These are phyloP conservation scores for Anaeromyces robustus DNA, from an alignment of 192 early-diverging fungal species.

Conservation along the genomic window DNA sequence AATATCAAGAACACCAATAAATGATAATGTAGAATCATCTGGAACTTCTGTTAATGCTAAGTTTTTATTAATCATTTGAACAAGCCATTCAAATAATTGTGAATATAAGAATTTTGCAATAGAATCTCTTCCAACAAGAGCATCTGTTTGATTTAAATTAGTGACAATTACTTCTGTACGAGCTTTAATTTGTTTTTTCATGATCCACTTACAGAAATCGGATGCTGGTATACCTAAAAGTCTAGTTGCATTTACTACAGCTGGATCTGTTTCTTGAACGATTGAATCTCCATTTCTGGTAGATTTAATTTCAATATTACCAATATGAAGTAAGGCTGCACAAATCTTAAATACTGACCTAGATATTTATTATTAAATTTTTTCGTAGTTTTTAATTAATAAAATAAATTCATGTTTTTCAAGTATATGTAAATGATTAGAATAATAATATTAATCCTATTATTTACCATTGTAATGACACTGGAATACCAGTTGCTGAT, in stretches of 20 bases:
- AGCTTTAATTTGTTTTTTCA: constrained; percentile 84
- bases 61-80: constrained; percentile 72
- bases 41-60: constrained; percentile 18
- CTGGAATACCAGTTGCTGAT: constrained; percentile 70
- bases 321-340: constrained; percentile 85
- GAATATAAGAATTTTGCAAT: constrained; percentile 96
- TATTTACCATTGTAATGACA: constrained; percentile 52
- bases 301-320: constrained; percentile 68
- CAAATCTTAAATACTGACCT: constrained; percentile 66
- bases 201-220: constrained; percentile 88
- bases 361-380: too few species aligned
- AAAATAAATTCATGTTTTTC: too few species aligned
- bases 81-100: constrained; percentile 91
- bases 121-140: constrained; percentile 72
- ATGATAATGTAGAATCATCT: constrained; percentile 21
- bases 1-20: constrained; percentile 98
- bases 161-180: constrained; percentile 85
- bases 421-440: too few species aligned
- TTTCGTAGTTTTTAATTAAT: too few species aligned
- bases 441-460: too few species aligned
- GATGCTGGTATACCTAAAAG: constrained; percentile 62
- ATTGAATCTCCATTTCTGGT: constrained; percentile 40
- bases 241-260: constrained; percentile 42
- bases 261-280: constrained; percentile 63
- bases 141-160: constrained; percentile 55